A percentile compares a stretch with the other conserved stretches of the same genome.
Evolutionary conservation across 116 monocot species (phyloP).

Genomic region (Zostera marina): DNA sequence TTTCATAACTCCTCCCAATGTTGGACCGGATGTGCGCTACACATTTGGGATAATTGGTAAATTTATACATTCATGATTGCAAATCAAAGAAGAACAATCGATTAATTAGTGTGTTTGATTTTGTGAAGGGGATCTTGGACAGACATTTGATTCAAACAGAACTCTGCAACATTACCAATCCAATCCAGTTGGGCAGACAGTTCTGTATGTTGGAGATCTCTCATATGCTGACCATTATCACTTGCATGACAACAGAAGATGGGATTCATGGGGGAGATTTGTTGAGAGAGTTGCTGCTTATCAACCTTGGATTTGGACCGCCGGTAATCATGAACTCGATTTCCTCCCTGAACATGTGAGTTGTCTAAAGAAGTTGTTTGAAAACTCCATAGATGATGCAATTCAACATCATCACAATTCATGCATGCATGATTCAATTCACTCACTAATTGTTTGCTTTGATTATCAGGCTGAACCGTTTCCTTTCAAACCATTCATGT

Average conservation of each 20-base stretch:
- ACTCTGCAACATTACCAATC: constrained; percentile 48
- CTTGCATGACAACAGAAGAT: constrained; percentile 40
- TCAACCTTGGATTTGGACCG: constrained; percentile 62
- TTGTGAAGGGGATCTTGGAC: constrained; percentile 55
- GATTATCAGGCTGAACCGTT: constrained; percentile 3
- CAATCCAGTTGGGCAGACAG: constrained; percentile 30
- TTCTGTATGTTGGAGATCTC: constrained; percentile 44
- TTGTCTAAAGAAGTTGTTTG: too few species aligned
- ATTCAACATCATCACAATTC: not conserved
- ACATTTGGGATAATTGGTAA: constrained; percentile 26
- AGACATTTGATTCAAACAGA: constrained; percentile 51
- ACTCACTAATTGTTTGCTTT: not conserved
- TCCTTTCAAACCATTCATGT: constrained; percentile 39
- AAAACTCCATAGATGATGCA: not conserved
- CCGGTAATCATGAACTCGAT: constrained; percentile 56
- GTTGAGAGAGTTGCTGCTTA: constrained; percentile 43
- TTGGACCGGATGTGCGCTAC: constrained; percentile 21
- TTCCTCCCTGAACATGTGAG: constrained; percentile 21
- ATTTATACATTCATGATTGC: too few species aligned
- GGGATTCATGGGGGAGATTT: constrained; percentile 65
- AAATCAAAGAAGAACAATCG: not conserved
- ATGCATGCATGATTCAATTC: not conserved
- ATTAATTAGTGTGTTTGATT: not conserved
- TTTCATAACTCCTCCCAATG: constrained; percentile 20
- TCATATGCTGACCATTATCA: constrained; percentile 45